Evolutionary conservation across 1,139 yeast species (phyloP), one percentile per base, ranked within the genome.

Genomic region (Candida dubliniensis): DNA sequence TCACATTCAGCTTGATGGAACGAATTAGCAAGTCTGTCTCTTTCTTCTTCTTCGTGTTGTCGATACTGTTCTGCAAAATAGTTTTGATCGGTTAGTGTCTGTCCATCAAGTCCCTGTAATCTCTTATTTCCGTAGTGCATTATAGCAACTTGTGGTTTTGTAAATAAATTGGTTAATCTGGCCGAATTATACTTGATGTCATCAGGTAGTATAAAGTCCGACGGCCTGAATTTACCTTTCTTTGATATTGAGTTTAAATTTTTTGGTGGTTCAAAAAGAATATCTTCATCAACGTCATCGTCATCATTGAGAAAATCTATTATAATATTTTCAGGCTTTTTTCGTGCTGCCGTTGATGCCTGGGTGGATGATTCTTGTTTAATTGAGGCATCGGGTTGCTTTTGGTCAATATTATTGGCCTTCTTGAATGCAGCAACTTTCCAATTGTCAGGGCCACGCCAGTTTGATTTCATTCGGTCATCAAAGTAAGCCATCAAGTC

Each of bases 361-460:
- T 40, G 26, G 24, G 41, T 31, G 2, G 44, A 8, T 24, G 15
- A 12, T 8, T 15, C 37, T 25, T 14, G 33, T 23, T 47, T 15
- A 29, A 27, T 32, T 31, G 50, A 42, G 26, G 44, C 33, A 15
- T n/a, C 41, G n/a, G 26, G 25, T 12, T 35, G 25, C 11, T 25
- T 34, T 40, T 47, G 45, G 15, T 43, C 58, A 10, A 57, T 45
- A 26, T 53, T 54, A 37, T 54, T 59, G 5, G 63, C 49, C 40
- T 55, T 59, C 48, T 58, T 84, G 45, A 86, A 69, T 25, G 81
- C 79, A 36, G 78, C 69, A 9, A 91, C 87, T 63, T 86, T 87
- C 98, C 98, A 93, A 63, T 89, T 95, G 50, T 88, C 95, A 5
- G 96, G 93, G 8, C 96, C 96, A 36, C 95, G 78, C 96, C 96